Evolutionary conservation across 805 yeast species (phyloP).

Genomic region (Wickerhamomyces chambardii): DNA sequence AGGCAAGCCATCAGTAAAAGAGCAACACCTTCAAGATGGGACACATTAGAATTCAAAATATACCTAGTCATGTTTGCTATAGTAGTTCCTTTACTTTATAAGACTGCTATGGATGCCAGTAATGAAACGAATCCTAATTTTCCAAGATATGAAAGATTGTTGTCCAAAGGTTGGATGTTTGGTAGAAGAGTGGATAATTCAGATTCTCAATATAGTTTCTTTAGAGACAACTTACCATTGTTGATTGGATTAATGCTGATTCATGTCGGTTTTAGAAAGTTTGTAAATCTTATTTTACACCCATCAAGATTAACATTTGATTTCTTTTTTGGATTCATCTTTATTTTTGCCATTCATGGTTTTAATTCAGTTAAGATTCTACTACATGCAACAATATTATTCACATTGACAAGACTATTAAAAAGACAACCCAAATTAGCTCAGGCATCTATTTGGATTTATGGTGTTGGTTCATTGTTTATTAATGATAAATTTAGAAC

Average conservation of each 20-base stretch:
- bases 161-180: slow-evolving; percentile 81
- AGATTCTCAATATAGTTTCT: slow-evolving; percentile 81
- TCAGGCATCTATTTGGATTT: slow-evolving; percentile 52
- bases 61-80: slow-evolving; percentile 56
- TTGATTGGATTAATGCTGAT: slow-evolving; percentile 42
- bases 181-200: slow-evolving; percentile 91
- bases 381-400: slow-evolving; percentile 48
- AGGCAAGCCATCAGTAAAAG: slow-evolving; percentile 9
- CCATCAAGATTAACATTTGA: slow-evolving; percentile 53
- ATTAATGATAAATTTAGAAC: slow-evolving; percentile 62
- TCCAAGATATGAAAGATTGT: slow-evolving; percentile 44
- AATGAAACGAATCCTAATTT: slow-evolving; percentile 70
- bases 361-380: slow-evolving; percentile 55
- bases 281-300: slow-evolving; percentile 9
- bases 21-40: slow-evolving; percentile 49
- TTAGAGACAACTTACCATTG: slow-evolving; percentile 69
- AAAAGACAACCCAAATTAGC: slow-evolving; percentile 28
- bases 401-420: slow-evolving; percentile 31
- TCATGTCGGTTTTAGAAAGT: slow-evolving; percentile 46
- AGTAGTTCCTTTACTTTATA: slow-evolving; percentile 76
- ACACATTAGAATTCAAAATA: slow-evolving; percentile 62
- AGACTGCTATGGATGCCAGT: slow-evolving; percentile 75
- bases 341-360: slow-evolving; percentile 75
- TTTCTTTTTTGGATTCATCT: slow-evolving; percentile 57
- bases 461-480: slow-evolving; percentile 72